phyloP scores from a whole-genome alignment of 1,284 basidiomycete genomes.

The Erythrobasidium hasegawianum region DNA sequence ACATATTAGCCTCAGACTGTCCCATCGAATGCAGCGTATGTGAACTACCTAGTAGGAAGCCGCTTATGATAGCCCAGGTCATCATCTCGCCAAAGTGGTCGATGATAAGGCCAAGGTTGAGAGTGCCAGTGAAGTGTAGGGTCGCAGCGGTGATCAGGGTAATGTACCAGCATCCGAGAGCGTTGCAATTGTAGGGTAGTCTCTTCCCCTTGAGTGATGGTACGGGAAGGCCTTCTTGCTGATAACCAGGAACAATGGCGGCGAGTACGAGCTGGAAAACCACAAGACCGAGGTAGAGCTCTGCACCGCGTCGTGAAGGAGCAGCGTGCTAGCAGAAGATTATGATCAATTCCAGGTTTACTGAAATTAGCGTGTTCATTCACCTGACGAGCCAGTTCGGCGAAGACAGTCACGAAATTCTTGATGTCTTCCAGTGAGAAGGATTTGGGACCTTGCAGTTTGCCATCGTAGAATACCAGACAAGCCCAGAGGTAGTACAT shows the following conservation, averaged over 20 bases:
- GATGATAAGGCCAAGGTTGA: conserved; percentile 90
- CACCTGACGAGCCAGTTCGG: conserved; percentile 37
- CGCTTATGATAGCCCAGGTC: conserved; percentile 90
- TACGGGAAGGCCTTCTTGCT: conserved; percentile 89
- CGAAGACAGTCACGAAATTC: conserved; percentile 38
- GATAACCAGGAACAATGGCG: conserved; percentile 82
- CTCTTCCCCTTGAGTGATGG: conserved; percentile 87
- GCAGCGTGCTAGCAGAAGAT: conserved; percentile 72
- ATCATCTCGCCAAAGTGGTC: conserved; percentile 96
- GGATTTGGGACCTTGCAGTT: conserved; percentile 63
- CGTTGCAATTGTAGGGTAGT: conserved; percentile 95
- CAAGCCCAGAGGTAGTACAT: conserved; percentile 99
- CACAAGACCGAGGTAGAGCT: conserved; percentile 84
- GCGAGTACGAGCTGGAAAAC: conserved; percentile 86
- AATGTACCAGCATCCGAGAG: conserved; percentile 77
- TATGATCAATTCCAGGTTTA: neutral
- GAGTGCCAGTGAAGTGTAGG: conserved; percentile 76
- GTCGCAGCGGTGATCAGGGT: conserved; percentile 72
- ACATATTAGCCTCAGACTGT: neutral
- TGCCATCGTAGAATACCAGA: conserved; percentile 91
- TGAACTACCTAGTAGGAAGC: conserved; percentile 56
- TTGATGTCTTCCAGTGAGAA: conserved; percentile 8
- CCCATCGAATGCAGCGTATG: too few species aligned
- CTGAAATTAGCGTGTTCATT: neutral
- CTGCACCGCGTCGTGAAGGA: conserved; percentile 81